A percentile compares a stretch with the other conserved stretches of the same genome.
Evolutionary conservation across 345 rosid species (phyloP).

Genomic region (Melaleuca quinquenervia): DNA sequence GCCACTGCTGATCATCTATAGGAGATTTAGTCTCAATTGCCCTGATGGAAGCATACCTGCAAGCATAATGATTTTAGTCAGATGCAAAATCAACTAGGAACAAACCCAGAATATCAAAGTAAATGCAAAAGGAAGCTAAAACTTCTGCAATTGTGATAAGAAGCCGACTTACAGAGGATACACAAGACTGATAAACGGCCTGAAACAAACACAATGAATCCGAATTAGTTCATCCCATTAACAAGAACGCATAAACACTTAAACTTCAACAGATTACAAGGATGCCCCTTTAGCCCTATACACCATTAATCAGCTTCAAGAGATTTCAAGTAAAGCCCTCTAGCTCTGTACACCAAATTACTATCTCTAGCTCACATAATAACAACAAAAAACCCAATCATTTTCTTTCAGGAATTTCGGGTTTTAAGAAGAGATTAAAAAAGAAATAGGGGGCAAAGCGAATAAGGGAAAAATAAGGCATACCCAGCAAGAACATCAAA

Average conservation of each 20-base stretch:
- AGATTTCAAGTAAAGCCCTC: not conserved
- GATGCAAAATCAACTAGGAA: not conserved
- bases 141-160: not conserved
- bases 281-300: not conserved
- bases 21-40: conserved; percentile 86
- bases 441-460: not conserved
- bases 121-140: not conserved
- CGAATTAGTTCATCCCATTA: not conserved
- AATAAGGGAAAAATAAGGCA: not conserved
- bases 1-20: conserved; percentile 88
- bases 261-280: not conserved
- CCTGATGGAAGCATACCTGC: conserved; percentile 72
- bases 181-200: conserved; percentile 85
- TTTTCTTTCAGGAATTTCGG: not conserved
- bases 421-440: not conserved
- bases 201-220: conserved; percentile 10
- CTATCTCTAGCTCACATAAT: not conserved
- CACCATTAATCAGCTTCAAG: not conserved
- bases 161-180: conserved; percentile 80
- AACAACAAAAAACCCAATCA: not conserved
- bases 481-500: conserved; percentile 95
- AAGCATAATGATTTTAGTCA: not conserved
- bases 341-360: not conserved
- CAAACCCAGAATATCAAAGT: not conserved
- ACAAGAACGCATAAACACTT: not conserved